Percentiles rank a stretch among this genome's conserved stretches.
Evolutionary conservation across 352 stramenopile species (phyloP).

Genomic region (Globisporangium abappressorium): DNA sequence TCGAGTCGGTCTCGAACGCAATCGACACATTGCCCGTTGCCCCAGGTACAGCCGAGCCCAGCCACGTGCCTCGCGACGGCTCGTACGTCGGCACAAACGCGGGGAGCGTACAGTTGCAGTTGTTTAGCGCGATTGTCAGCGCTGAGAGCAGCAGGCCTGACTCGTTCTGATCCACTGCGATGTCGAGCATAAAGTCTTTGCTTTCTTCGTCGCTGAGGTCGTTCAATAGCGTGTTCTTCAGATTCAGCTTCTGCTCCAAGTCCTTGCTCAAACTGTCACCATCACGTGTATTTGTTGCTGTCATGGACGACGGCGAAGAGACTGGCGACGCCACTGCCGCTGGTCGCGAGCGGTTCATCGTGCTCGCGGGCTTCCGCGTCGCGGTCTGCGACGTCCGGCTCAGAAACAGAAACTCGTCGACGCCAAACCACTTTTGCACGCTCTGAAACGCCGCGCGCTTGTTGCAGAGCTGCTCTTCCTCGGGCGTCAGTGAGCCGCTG

Average conservation of each 20-base stretch:
- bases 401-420: conserved; percentile 68
- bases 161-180: conserved; percentile 62
- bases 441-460: conserved; percentile 32
- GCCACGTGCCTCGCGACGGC: conserved; percentile 51
- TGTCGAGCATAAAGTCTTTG: conserved; percentile 33
- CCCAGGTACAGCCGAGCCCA: conserved; percentile 65
- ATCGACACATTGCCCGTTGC: conserved; percentile 73
- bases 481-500: conserved; percentile 13
- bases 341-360: conserved; percentile 10
- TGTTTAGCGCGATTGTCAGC: conserved; percentile 68
- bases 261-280: background rate
- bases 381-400: conserved; percentile 32
- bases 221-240: background rate
- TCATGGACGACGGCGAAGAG: background rate
- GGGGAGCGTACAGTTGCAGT: conserved; percentile 81
- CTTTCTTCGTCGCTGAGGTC: conserved; percentile 11
- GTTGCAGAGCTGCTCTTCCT: conserved; percentile 25
- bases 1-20: conserved; percentile 71
- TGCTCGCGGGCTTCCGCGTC: conserved; percentile 15
- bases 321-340: background rate
- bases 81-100: conserved; percentile 68
- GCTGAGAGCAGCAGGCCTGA: conserved; percentile 61
- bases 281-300: background rate
- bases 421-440: conserved; percentile 64
- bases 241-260: conserved; percentile 2